Evolutionary conservation across 495 filamentous ascomycete genomes (phyloP), one percentile per base, ranked within the genome.

Genomic region (Hyaloscypha finlandica): DNA sequence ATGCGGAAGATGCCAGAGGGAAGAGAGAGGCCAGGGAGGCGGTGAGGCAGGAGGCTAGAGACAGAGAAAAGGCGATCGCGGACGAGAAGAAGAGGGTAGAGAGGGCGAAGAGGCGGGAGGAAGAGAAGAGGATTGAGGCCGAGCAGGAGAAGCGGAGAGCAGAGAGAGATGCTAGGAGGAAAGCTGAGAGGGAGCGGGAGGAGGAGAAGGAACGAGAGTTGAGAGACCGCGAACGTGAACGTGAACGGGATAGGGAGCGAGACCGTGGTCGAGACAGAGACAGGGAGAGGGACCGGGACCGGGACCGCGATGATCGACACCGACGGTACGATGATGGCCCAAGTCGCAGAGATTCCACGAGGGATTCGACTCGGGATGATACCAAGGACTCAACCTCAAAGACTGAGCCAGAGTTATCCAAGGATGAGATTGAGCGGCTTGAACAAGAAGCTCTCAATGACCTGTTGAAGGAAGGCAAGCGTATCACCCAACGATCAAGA

Each of bases 1-100:
- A 94, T 71, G 90, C 88, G 16, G 80, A 81, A 42, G 87, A 92
- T 67, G 87, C 91, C 1, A 86, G 86, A n/a, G 80, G 76, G 12
- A 85, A 88, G 69, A 85, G 90, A 56, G 89, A 89, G 29, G 60
- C 48, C 16, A 69, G 67, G 48, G 69, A 71, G 42, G 86, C 82
- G 35, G 78, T 86, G 22, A 86, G 87, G 71, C 85, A 86, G 59
- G 88, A 90, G 67, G 84, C 89, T 48, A 78, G 86, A 64, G 83
- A 84, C 64, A 85, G 86, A 70, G 83, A 90, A 69, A 79, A 79
- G 56, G 82, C 86, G 66, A 77, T 86, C 32, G 86, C 92, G 55
- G 88, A 90, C 62, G 88, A 92, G 71, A 90, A 90, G 71, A 82
- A 82, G 45, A 84, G 83, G 48, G 78, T 79, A 4, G 90, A 92